Evolutionary conservation across 2,329 filamentous ascomycete species (phyloP).

Genomic region (Trichophyton simii): DNA sequence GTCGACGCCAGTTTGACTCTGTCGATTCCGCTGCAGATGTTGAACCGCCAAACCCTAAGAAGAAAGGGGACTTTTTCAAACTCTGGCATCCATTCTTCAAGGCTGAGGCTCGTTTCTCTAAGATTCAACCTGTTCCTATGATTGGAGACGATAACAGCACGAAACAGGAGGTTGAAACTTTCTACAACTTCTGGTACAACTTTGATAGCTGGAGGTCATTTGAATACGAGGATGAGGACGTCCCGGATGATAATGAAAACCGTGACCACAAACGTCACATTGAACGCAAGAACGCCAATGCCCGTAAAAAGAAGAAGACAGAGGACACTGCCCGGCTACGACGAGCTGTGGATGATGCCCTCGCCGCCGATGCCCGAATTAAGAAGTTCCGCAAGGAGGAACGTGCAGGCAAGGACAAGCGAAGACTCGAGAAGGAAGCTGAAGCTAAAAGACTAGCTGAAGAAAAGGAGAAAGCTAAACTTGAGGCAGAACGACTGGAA

Average conservation of each 20-base stretch:
- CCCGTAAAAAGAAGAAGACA: conserved; percentile 98
- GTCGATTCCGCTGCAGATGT: conserved; percentile 90
- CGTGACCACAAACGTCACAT: conserved; percentile 97
- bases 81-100: conserved; percentile 85
- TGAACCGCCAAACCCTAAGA: conserved; percentile 73
- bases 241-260: conserved; percentile 97
- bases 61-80: conserved; percentile 89
- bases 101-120: conserved; percentile 85
- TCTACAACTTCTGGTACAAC: conserved; percentile 99
- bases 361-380: conserved; percentile 82
- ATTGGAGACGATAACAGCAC: conserved; percentile 74
- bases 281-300: conserved; percentile 95
- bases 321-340: conserved; percentile 89
- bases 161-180: conserved; percentile 81
- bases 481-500: conserved; percentile 64
- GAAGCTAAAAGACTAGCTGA: conserved; percentile 78
- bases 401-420: conserved; percentile 92
- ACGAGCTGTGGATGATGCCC: conserved; percentile 75
- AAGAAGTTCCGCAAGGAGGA: conserved; percentile 92
- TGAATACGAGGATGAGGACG: conserved; percentile 97
- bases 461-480: conserved; percentile 71
- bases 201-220: conserved; percentile 97
- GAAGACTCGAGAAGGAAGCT: conserved; percentile 77
- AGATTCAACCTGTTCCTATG: conserved; percentile 71
- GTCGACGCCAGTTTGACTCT: conserved; percentile 89